Evolutionary conservation across 768 basidiomycete genomes (phyloP).

Genomic region (Coprinopsis sp.): DNA sequence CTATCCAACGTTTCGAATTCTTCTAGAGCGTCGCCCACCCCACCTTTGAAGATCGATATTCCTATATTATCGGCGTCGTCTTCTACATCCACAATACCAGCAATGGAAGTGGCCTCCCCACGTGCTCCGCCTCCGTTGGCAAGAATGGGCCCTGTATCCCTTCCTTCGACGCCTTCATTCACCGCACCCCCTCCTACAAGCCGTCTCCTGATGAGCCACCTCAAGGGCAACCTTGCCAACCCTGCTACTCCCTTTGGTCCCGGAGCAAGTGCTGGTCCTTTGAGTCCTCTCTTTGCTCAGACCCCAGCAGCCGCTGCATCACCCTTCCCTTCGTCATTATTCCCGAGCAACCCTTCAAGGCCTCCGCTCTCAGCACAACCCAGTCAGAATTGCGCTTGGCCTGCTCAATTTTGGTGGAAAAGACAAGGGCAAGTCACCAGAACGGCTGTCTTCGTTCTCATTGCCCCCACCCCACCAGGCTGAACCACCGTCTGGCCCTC

Average conservation of each 20-base stretch:
- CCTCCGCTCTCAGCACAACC: slow-evolving; percentile 14
- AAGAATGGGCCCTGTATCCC: slow-evolving; percentile 39
- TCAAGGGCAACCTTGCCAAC: slow-evolving; percentile 26
- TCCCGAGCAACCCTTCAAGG: slow-evolving; percentile 24
- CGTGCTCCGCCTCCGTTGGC: slow-evolving; percentile 34
- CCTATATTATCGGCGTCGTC: slow-evolving; percentile 5
- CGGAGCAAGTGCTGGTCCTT: slow-evolving; percentile 10
- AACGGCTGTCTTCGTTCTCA: too few relatives aligned
- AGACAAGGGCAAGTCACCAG: slow-evolving; percentile 27
- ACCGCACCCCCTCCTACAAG: slow-evolving; percentile 24
- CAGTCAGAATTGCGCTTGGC: slow-evolving; percentile 11
- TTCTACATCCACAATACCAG: slow-evolving; percentile 10
- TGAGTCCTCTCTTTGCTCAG: slow-evolving; percentile 40
- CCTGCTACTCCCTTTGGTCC: slow-evolving; percentile 15
- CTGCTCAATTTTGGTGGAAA: slow-evolving; percentile 12
- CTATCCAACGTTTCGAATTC: neutral
- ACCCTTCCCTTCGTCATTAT: slow-evolving; percentile 11
- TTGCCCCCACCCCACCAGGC: too few relatives aligned
- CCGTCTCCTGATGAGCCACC: slow-evolving; percentile 27
- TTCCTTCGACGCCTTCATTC: slow-evolving; percentile 42
- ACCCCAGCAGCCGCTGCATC: slow-evolving; percentile 28
- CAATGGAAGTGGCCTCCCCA: slow-evolving; percentile 25
- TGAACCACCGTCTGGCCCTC: too few relatives aligned
- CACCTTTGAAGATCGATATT: slow-evolving; percentile 35
- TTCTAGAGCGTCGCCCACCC: slow-evolving; percentile 24